Percentiles rank a stretch among this genome's conserved stretches.
These are phyloP conservation scores for Pseudocercospora macadamiae DNA, from an alignment of 2,329 filamentous ascomycete species.

Conservation along the genomic window DNA sequence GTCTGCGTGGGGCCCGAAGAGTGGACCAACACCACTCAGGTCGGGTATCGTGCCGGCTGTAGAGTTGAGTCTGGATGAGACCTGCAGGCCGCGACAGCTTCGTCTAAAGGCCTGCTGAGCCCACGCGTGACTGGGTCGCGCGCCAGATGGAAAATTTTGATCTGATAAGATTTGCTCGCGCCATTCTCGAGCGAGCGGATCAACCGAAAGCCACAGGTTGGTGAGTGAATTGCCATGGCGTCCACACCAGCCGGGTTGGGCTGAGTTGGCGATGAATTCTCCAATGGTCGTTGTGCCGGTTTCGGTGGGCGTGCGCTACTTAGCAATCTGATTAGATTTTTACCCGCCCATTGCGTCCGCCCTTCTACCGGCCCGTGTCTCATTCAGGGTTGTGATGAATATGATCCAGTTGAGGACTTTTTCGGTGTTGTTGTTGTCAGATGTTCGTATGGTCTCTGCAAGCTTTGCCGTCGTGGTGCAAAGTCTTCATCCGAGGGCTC, in stretches of 20 bases:
- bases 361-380: neutral
- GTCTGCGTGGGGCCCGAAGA: neutral
- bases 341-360: neutral
- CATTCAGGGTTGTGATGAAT: neutral
- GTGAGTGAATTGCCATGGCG: neutral
- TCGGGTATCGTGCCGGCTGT: neutral
- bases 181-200: neutral
- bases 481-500: neutral
- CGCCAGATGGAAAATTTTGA: neutral
- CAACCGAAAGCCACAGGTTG: slow-evolving; percentile 1
- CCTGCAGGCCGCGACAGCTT: neutral
- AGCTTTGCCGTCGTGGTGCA: neutral
- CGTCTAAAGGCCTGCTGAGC: neutral
- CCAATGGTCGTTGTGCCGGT: neutral
- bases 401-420: neutral
- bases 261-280: neutral
- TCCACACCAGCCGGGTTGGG: neutral
- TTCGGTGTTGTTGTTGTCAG: neutral
- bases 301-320: neutral
- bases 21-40: neutral
- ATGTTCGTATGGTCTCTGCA: neutral
- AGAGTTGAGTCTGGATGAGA: neutral
- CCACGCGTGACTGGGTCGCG: neutral
- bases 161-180: neutral
- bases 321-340: slow-evolving; percentile 2